A percentile compares a stretch with the other conserved stretches of the same genome.
Conservation (phyloP, 495 filamentous ascomycete genomes). For the Neurospora sp. region DNA sequence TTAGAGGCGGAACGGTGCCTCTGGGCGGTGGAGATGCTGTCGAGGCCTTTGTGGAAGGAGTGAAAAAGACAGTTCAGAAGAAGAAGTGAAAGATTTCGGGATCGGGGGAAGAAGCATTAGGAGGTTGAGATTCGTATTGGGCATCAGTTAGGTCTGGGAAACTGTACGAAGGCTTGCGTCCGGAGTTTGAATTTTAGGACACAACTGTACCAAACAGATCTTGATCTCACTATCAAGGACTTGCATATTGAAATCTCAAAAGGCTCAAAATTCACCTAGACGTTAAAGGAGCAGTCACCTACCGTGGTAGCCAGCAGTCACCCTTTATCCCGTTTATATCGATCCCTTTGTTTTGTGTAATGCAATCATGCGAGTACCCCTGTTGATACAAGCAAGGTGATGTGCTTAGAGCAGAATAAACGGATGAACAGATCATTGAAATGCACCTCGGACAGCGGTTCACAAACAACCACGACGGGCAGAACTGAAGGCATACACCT, state of each 20-base stretch:
- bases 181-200: background rate
- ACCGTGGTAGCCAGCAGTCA: background rate
- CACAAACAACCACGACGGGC: no score
- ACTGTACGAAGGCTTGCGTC: background rate
- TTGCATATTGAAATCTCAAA: background rate
- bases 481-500: no score
- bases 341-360: no score
- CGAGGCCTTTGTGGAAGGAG: conserved; percentile 79
- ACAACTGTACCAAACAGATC: background rate
- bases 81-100: conserved; percentile 17
- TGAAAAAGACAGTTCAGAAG: conserved; percentile 65
- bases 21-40: conserved; percentile 84
- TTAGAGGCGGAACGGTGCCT: conserved; percentile 63
- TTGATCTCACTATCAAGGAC: background rate
- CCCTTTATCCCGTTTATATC: no score
- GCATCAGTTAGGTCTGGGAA: background rate
- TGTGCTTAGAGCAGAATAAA: no score
- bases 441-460: no score
- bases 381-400: no score
- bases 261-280: background rate
- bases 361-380: no score
- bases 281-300: background rate
- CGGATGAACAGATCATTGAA: no score
- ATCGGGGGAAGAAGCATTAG: background rate
- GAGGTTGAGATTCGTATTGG: background rate